phyloP scores from a whole-genome alignment of 2,329 filamentous ascomycete species.

The Gaeumannomyces sp. region DNA sequence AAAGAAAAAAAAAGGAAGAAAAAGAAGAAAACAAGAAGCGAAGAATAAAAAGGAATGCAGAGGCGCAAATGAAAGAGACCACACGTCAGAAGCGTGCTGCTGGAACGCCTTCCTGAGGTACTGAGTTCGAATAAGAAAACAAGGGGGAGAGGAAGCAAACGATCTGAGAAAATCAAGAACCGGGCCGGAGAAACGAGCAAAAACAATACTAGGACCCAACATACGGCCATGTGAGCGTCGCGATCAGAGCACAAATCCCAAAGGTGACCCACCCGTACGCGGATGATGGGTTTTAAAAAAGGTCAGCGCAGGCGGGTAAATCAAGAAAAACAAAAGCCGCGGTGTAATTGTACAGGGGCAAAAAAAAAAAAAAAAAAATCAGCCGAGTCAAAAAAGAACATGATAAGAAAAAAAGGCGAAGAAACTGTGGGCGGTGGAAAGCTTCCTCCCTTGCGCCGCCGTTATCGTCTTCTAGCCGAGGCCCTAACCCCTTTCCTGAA shows the following conservation, averaged over 20 bases:
- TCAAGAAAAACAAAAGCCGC: constrained; percentile 9
- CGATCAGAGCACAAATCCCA: neutral
- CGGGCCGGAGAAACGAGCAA: neutral
- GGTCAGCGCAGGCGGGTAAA: neutral
- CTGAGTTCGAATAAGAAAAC: neutral
- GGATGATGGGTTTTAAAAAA: neutral
- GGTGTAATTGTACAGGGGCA: constrained; percentile 12
- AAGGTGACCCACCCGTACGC: neutral
- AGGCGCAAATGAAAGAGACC: constrained; percentile 2
- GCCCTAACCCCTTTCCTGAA: constrained; percentile 27
- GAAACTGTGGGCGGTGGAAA: neutral
- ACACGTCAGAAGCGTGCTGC: constrained; percentile 7
- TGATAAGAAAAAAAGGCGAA: constrained; percentile 12
- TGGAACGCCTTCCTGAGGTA: constrained; percentile 5
- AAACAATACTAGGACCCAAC: constrained; percentile 4
- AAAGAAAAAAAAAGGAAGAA: neutral
- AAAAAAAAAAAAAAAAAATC: constrained; percentile 16
- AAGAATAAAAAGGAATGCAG: neutral
- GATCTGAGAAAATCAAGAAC: neutral
- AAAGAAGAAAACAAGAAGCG: neutral
- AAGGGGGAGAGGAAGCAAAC: neutral
- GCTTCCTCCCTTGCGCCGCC: neutral
- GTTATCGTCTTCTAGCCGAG: constrained; percentile 25
- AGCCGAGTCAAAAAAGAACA: constrained; percentile 23
- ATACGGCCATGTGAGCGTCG: neutral